phyloP scores from a whole-genome alignment of 2,329 filamentous ascomycete species.

The Elsinoe perseae region DNA sequence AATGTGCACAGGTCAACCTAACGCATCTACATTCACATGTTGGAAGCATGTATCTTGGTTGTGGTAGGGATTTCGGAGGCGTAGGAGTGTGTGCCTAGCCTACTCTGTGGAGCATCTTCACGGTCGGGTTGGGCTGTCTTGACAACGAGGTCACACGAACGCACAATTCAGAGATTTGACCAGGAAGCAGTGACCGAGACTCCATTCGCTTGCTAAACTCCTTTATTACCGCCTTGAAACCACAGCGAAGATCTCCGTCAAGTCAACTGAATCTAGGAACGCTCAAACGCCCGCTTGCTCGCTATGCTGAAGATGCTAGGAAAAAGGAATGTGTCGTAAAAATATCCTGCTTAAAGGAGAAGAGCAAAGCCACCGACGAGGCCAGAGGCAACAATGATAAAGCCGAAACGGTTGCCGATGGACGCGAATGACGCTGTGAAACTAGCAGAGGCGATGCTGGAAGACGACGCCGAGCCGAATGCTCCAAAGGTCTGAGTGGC shows the following conservation, averaged over 20 bases:
- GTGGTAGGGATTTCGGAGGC: no score
- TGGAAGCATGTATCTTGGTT: no score
- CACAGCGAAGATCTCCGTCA: background rate
- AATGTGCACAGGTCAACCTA: background rate
- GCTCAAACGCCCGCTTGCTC: constrained; percentile 14
- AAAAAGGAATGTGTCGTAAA: background rate
- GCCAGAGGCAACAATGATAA: constrained; percentile 46
- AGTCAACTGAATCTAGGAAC: background rate
- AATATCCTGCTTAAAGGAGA: constrained; percentile 24
- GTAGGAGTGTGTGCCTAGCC: no score
- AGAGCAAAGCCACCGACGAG: constrained; percentile 52
- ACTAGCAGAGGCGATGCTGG: constrained; percentile 13
- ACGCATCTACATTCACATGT: background rate
- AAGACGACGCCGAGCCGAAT: constrained; percentile 26
- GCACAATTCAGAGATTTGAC: background rate
- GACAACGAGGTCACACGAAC: no score
- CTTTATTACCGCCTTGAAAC: constrained; percentile 2
- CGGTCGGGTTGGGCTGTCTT: no score
- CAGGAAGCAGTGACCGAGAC: background rate
- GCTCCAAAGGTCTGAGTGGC: constrained; percentile 24
- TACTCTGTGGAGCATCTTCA: no score
- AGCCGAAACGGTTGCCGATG: constrained; percentile 49
- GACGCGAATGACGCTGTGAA: constrained; percentile 40
- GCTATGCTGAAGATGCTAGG: constrained; percentile 12
- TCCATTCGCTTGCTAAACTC: constrained; percentile 12